Base-by-base conservation (phyloP, 2,329 filamentous ascomycete genomes). In the Ascochyta pisi region DNA sequence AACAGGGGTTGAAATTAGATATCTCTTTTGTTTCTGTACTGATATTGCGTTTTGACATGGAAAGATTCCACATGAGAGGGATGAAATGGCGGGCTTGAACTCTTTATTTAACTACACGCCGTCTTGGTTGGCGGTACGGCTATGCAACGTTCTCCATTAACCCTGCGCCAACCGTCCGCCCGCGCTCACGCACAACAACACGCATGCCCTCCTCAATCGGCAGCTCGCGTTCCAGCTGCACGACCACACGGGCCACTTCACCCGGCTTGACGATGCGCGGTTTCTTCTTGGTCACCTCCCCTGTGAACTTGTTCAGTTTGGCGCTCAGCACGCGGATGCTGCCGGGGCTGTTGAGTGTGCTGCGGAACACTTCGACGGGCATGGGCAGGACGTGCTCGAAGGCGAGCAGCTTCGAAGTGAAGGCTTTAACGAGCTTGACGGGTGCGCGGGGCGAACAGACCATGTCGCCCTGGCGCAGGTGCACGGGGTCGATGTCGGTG, bases 321-420 rank as follows among this genome's bases (percentile, higher is more conserved):
- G 89, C 90, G 8, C 89, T 78, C 61, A 98, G 82, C 59, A 86
- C 84, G 48, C 83, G 82, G 37, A 99, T 89, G 43, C 85, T 84
- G 0, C 90, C 95, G 0, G 91, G 83, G 0, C 88, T 86, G 73
- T 96, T 90, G 46, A 98, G 78, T 8, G 92, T 84, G 0, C 95
- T 95, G 19, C 92, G 83, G 73, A 97, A 93, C 8, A 99, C 86
- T 68, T 98, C 94, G 9, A 98, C 86, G 23, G 86, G 86, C 86
- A 94, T 95, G 0, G 94, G 94, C 77, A 93, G 89, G 15, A 99
- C 78, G 60, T 94, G 89, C 58, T 96, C 92, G 68, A 98, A 96
- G 0, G 93, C 92, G 52, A 97, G 83, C 10, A 95, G 87, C 76
- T 96, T 96, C 58, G 90, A 86, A 1, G 86, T 91, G 67, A 98